Percentiles rank a stretch among this genome's conserved stretches.
Evolutionary conservation across 768 basidiomycete genomes (phyloP).

Genomic region (Auricularia sp.): DNA sequence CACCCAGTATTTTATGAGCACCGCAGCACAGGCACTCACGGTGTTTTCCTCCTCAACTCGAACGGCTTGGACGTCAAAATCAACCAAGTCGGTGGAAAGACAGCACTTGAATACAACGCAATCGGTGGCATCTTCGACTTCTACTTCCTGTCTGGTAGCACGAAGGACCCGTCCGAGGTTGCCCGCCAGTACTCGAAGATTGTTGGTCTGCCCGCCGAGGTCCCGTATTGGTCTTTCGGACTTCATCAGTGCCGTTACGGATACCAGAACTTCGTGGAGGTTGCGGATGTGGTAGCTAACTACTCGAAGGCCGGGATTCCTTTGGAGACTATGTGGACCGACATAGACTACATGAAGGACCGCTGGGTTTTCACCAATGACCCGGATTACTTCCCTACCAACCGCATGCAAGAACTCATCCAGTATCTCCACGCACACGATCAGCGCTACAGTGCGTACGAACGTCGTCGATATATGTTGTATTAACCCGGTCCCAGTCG

Average conservation of each 20-base stretch:
- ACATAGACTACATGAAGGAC: constrained; percentile 52
- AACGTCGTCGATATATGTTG: neutral
- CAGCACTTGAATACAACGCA: constrained; percentile 58
- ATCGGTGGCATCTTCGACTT: constrained; percentile 73
- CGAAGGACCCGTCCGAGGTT: constrained; percentile 44
- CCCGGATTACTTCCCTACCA: constrained; percentile 54
- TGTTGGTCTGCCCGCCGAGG: constrained; percentile 56
- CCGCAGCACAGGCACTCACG: constrained; percentile 54
- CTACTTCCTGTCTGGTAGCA: constrained; percentile 65
- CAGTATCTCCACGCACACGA: constrained; percentile 47
- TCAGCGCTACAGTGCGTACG: constrained; percentile 43
- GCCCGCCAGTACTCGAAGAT: constrained; percentile 61
- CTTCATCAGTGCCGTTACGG: constrained; percentile 67
- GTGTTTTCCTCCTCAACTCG: constrained; percentile 57
- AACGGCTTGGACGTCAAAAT: constrained; percentile 74
- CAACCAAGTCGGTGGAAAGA: constrained; percentile 24
- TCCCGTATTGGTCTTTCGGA: constrained; percentile 67
- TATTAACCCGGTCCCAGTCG: constrained; percentile 26
- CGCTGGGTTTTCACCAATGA: constrained; percentile 63
- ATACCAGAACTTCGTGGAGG: constrained; percentile 51
- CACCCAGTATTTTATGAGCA: constrained; percentile 73
- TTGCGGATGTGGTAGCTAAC: constrained; percentile 49
- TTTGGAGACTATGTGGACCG: constrained; percentile 72
- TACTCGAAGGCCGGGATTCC: constrained; percentile 55
- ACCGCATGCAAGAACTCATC: constrained; percentile 54